Percentiles rank a stretch among this genome's conserved stretches.
Conservation (phyloP, 2,329 filamentous ascomycete genomes). For the Apiospora sp. region DNA sequence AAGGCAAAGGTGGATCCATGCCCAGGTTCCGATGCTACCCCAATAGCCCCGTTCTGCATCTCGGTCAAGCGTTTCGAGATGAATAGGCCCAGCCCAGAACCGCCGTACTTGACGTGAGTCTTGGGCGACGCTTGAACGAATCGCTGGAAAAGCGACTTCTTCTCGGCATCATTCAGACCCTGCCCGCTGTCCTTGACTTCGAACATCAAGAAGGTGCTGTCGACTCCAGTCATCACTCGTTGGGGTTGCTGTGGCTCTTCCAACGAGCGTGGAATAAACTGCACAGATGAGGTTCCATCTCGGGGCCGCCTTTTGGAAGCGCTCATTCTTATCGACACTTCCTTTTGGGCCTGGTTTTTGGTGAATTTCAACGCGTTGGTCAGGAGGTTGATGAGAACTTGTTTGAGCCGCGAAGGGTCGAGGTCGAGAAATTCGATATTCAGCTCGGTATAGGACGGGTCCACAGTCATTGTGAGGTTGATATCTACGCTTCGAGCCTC, state of each 20-base stretch:
- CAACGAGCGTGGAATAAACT: slow-evolving; percentile 67
- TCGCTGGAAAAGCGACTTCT: slow-evolving; percentile 69
- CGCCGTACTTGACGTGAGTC: slow-evolving; percentile 75
- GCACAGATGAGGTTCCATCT: slow-evolving; percentile 57
- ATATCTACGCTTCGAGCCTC: slow-evolving; percentile 77
- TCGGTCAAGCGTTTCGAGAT: slow-evolving; percentile 78
- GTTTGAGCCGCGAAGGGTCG: slow-evolving; percentile 77
- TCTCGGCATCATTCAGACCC: slow-evolving; percentile 67
- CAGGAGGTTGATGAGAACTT: slow-evolving; percentile 78
- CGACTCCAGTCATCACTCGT: slow-evolving; percentile 21
- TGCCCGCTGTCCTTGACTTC: slow-evolving; percentile 75
- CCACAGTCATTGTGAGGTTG: slow-evolving; percentile 70
- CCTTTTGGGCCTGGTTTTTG: slow-evolving; percentile 65
- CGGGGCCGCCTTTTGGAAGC: slow-evolving; percentile 53
- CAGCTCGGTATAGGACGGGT: slow-evolving; percentile 69
- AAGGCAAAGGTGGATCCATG: slow-evolving; percentile 78
- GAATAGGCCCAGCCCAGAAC: slow-evolving; percentile 74
- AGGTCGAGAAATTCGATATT: slow-evolving; percentile 73
- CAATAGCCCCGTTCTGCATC: slow-evolving; percentile 78
- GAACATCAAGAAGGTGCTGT: slow-evolving; percentile 66
- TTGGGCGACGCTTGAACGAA: slow-evolving; percentile 73
- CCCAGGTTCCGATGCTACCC: slow-evolving; percentile 70
- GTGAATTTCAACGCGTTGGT: slow-evolving; percentile 71
- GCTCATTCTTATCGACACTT: slow-evolving; percentile 59
- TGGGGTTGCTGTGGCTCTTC: slow-evolving; percentile 46